Base-by-base conservation (phyloP, 768 basidiomycete species). In the Candolleomyces eurysporus region DNA sequence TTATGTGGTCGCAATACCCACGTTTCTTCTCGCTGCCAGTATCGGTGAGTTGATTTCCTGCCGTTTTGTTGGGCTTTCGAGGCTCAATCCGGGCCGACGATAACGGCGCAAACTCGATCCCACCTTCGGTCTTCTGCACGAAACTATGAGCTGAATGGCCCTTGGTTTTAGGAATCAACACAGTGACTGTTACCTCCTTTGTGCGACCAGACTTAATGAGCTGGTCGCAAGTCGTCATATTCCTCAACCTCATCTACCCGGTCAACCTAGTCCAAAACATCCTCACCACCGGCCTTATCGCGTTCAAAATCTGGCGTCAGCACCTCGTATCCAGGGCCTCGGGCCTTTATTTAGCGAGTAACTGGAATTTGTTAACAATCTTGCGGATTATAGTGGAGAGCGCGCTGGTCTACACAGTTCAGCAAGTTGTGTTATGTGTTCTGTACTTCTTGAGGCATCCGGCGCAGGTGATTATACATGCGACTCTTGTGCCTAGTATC, bases 371-470 rank as follows among this genome's bases (percentile, higher is more conserved):
- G 14, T 57, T 71, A 6, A 62, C 60, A 13, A 56, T 72, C 48
- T 53, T 71, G 51, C 66, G 70, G n/a, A 72, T 73, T 32, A 61
- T 73, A 5, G 60, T 73, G 46, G 72, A 73, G 56, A 73, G 72
- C 53, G 72, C 72, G 9, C 67, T 68, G 60, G 64, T 73, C 14
- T 73, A 73, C 57, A 71, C 71, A 2, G 50, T 71, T 7, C 66
- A 72, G 48, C 60, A 72, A 14, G 61, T 73, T 26, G 59, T 72
- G 22, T 64, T 72, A 13, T 68, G 71, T 43, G 65, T 72, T n/a
- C 61, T 73, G 2, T 69, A 69, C 48, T 66, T 68, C n/a, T 54
- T 70, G 40, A 56, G 64, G 40, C 63, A 67, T 49, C 66, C 66
- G 32, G 71, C 70, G n/a, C 70, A 71, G 46, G 63, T 67, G 46